phyloP scores from a whole-genome alignment of 2,329 filamentous ascomycete species.

The Neurospora crassa region DNA sequence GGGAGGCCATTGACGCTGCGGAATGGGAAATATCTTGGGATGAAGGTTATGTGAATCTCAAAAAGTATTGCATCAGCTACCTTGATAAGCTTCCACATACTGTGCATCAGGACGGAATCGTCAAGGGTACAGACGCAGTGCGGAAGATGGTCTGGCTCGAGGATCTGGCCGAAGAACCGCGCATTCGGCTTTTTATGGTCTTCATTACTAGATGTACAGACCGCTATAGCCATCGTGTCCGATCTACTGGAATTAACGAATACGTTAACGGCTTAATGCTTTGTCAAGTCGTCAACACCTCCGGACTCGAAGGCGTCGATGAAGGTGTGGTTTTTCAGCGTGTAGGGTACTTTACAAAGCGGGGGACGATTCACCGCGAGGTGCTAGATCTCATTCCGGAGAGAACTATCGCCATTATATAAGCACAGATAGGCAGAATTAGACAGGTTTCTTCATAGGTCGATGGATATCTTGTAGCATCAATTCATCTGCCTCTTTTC shows the following conservation, averaged over 20 bases:
- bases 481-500: not conserved
- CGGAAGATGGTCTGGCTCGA: not conserved
- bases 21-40: not conserved
- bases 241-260: no score
- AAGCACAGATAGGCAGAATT: not conserved
- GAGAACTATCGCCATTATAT: not conserved
- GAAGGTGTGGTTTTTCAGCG: not conserved
- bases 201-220: no score
- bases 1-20: fast-evolving
- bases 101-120: not conserved
- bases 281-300: not conserved
- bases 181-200: not conserved
- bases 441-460: not conserved
- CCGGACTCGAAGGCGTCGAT: not conserved
- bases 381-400: not conserved
- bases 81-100: not conserved
- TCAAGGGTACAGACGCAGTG: not conserved
- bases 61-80: not conserved
- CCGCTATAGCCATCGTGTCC: no score
- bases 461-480: not conserved
- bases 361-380: no score
- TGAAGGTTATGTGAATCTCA: not conserved
- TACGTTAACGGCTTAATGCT: no score
- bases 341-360: fast-evolving
- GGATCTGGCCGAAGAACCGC: not conserved